Conservation (phyloP, 2,329 filamentous ascomycete species). For the Colletotrichum ledebouriae region DNA sequence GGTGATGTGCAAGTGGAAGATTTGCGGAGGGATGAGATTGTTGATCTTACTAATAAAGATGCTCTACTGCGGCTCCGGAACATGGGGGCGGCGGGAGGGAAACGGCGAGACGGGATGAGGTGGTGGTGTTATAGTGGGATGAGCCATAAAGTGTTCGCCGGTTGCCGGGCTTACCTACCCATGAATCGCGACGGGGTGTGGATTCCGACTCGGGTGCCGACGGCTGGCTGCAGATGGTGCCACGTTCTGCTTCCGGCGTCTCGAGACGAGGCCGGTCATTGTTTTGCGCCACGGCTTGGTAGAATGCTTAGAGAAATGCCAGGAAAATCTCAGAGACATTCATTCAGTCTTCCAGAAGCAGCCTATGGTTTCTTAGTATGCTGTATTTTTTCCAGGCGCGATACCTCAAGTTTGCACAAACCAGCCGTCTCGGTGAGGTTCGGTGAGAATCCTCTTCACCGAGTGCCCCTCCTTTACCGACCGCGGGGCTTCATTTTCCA, state of each 20-base stretch:
- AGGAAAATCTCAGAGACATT: too few species aligned
- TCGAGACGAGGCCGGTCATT: neutral
- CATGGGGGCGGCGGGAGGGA: conserved; percentile 24
- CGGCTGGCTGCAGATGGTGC: conserved; percentile 11
- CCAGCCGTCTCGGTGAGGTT: neutral
- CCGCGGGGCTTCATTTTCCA: conserved; percentile 4
- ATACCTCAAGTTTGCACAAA: neutral
- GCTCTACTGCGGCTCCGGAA: conserved; percentile 21
- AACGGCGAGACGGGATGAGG: conserved; percentile 19
- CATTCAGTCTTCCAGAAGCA: too few species aligned
- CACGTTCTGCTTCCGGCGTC: neutral
- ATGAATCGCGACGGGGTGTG: conserved; percentile 24
- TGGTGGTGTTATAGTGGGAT: conserved; percentile 38
- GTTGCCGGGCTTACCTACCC: conserved; percentile 32
- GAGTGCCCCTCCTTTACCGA: conserved; percentile 24
- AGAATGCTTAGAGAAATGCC: too few species aligned
- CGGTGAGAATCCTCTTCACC: neutral
- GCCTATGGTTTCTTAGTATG: too few species aligned
- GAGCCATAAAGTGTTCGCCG: conserved; percentile 36
- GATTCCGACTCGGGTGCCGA: neutral
- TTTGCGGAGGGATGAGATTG: conserved; percentile 12
- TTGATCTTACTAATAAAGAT: conserved; percentile 32
- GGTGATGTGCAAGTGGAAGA: conserved; percentile 1
- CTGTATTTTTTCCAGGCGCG: too few species aligned
- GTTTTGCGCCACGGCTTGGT: neutral